Percentiles rank a stretch among this genome's conserved stretches.
These are phyloP conservation scores for Nannochloris sp. DNA, from an alignment of 139 green algal genomes.

Conservation along the genomic window DNA sequence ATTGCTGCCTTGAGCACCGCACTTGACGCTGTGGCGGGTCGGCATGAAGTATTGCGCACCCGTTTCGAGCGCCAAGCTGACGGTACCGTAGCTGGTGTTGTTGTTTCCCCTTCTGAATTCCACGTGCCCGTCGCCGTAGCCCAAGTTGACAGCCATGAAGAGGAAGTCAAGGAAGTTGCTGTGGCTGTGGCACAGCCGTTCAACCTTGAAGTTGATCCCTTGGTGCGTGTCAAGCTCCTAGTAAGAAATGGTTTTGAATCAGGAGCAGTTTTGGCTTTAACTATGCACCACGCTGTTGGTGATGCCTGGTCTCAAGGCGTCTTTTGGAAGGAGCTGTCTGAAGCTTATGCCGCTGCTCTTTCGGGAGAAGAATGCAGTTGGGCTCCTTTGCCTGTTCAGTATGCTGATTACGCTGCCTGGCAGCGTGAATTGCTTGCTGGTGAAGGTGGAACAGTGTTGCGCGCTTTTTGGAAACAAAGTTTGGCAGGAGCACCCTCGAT, in stretches of 20 bases:
- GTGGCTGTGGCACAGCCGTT: background rate
- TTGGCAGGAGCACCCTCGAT: background rate
- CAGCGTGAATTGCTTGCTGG: background rate
- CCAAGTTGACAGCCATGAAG: background rate
- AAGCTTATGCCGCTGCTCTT: background rate
- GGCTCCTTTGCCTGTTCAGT: background rate
- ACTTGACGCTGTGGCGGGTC: background rate
- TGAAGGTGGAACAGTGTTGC: background rate
- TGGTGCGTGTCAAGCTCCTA: background rate
- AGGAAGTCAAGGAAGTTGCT: background rate
- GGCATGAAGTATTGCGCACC: background rate
- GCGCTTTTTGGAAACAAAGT: background rate
- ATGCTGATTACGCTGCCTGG: slow-evolving; percentile 11
- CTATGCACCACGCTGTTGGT: background rate
- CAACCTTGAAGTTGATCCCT: background rate
- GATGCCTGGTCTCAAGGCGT: background rate
- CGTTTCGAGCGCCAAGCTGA: background rate
- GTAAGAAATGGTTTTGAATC: background rate
- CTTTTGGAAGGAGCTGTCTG: background rate
- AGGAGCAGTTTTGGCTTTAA: background rate
- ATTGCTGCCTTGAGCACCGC: no score
- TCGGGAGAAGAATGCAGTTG: background rate
- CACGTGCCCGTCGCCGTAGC: background rate
- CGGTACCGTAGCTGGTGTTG: background rate
- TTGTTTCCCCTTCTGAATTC: background rate